Evolutionary conservation across 768 basidiomycete genomes (phyloP).

Genomic region (Serendipita indica): DNA sequence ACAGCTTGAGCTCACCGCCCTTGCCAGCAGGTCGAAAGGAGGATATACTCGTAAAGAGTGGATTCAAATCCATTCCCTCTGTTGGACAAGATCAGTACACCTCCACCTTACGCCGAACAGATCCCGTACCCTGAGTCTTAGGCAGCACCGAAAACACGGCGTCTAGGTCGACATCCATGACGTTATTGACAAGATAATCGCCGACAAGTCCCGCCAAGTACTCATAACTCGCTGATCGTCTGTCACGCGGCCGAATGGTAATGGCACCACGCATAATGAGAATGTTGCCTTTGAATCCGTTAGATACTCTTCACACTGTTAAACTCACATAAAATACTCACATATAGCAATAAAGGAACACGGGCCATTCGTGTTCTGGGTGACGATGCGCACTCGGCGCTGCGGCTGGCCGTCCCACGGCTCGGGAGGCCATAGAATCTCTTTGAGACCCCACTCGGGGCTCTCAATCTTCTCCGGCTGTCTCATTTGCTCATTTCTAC

Average conservation of each 20-base stretch:
- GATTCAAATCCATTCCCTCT: conserved; percentile 87
- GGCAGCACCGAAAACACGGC: conserved; percentile 66
- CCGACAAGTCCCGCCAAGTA: conserved; percentile 71
- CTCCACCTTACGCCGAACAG: background rate
- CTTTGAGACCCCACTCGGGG: conserved; percentile 52
- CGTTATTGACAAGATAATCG: conserved; percentile 55
- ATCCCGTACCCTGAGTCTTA: conserved; percentile 49
- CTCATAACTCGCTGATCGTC: conserved; percentile 66
- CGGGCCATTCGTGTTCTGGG: conserved; percentile 59
- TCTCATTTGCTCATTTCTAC: background rate
- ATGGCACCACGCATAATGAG: conserved; percentile 76
- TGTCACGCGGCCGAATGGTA: conserved; percentile 47
- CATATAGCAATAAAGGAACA: conserved; percentile 88
- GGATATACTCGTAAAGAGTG: conserved; percentile 54
- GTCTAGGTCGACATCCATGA: conserved; percentile 47
- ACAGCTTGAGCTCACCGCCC: conserved; percentile 71
- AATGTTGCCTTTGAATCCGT: conserved; percentile 53
- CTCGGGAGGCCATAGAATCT: conserved; percentile 34
- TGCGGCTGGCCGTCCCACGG: conserved; percentile 15
- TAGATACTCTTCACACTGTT: background rate
- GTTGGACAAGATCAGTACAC: background rate
- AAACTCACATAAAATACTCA: conserved; percentile 22
- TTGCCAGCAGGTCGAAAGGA: conserved; percentile 50
- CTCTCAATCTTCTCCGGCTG: background rate
- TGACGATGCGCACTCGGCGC: conserved; percentile 45